Conservation (phyloP, 73 alveolate genomes). For the Paraurostyla sp. region DNA sequence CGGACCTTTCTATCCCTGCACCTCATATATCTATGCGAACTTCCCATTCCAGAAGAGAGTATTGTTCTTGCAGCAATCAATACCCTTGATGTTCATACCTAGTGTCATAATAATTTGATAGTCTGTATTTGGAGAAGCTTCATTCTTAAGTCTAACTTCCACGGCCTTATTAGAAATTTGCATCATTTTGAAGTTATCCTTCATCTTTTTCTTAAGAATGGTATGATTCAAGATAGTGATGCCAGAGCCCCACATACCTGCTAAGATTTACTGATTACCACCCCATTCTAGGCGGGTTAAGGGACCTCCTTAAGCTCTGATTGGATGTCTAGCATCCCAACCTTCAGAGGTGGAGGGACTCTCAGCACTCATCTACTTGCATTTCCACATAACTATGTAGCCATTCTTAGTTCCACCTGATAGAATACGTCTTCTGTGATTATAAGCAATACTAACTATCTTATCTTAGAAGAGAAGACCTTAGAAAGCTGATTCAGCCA, state of each 20-base stretch:
- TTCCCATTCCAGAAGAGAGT: slow-evolving; percentile 94
- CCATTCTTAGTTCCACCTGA: slow-evolving; percentile 98
- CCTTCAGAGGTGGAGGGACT: slow-evolving; percentile 93
- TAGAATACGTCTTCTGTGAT: slow-evolving; percentile 89
- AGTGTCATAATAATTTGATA: slow-evolving; percentile 80
- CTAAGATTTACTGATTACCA: slow-evolving; percentile 86
- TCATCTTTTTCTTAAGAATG: slow-evolving; percentile 90
- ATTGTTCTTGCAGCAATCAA: slow-evolving; percentile 87
- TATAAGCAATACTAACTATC: slow-evolving; percentile 87
- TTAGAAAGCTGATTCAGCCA: slow-evolving; percentile 92
- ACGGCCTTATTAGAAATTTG: slow-evolving; percentile 91
- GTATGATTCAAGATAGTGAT: slow-evolving; percentile 92
- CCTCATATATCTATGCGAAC: slow-evolving; percentile 89
- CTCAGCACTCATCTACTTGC: slow-evolving; percentile 91
- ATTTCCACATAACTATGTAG: slow-evolving; percentile 95
- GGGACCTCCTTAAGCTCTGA: slow-evolving; percentile 78
- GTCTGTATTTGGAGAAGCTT: slow-evolving; percentile 80
- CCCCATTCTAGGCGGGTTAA: slow-evolving; percentile 90
- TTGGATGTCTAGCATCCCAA: slow-evolving; percentile 96
- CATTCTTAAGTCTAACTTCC: slow-evolving; percentile 83
- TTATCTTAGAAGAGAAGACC: slow-evolving; percentile 90
- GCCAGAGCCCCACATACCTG: slow-evolving; percentile 78
- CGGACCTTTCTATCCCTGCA: slow-evolving; percentile 77
- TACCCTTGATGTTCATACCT: slow-evolving; percentile 92
- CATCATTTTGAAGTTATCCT: slow-evolving; percentile 90